Base-by-base conservation (phyloP, 73 alveolate species). In the Stentor roeselii region DNA sequence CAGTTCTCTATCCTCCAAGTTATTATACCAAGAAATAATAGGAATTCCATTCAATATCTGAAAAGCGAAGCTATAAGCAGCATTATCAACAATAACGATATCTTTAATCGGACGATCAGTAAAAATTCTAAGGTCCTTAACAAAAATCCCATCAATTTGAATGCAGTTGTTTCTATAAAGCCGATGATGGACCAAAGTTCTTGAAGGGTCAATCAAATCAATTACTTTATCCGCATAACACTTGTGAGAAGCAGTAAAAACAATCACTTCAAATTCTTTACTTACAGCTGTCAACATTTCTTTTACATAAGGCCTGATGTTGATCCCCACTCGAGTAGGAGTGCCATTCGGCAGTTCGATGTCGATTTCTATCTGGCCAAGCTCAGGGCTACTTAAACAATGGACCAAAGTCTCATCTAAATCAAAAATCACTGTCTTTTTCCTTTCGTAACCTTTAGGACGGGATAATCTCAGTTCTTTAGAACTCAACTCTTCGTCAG, bases 191-290 rank as follows among this genome's bases (percentile, higher is more conserved):
- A 95, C 82, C 75, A 92, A 83, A 41, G 60, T 78, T 74, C 87
- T 87, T 34, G 92, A 90, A 41, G 97, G 98, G 75, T 95, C 99
- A 42, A 95, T 35, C 76, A 80, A 82, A 82, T 95, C 96, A 30
- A 95, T 90, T 35, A 95, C 95, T 38, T 90, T 91, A 90, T 95
- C 99, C 1, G 97, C 98, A 75, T 95, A 95, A 40, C 85, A 82
- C 77, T 86, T 78, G 31, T 93, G 90, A 75, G 95, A 82, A 15
- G 99, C 97, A 15, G 99, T 92, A 87, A 93, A 95, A 11, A 95
- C 96, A 27, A 94, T 93, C n/a, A 95, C 90, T 88, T 90, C 60
- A 84, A 87, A 93, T 36, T 84, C 87, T 31, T 91, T 60, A 60
- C 87, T 58, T 1, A 89, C 88, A 76, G 86, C 82, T 78, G 84